Evolutionary conservation across 1,284 basidiomycete species (phyloP).

Genomic region (Pseudozyma tsukubaensis): DNA sequence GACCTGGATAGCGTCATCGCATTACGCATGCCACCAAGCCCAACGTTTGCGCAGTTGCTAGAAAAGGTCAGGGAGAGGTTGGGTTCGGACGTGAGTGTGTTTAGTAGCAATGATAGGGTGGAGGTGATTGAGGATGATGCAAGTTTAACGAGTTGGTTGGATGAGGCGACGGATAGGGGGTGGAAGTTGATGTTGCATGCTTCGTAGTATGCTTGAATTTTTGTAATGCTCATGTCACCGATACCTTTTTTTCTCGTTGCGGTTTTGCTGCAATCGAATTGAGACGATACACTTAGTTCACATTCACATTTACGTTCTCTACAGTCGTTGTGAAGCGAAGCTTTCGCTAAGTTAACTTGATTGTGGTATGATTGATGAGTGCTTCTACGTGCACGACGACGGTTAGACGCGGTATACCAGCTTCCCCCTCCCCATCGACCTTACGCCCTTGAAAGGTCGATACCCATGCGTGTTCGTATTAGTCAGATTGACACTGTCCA

Average conservation of each 20-base stretch:
- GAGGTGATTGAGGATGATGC: constrained; percentile 78
- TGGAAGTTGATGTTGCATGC: constrained; percentile 91
- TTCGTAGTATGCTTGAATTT: constrained; percentile 3
- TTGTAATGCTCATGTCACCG: constrained; percentile 8
- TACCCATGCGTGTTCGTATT: constrained; percentile 68
- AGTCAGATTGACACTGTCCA: constrained; percentile 85
- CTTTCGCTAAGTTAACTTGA: too few relatives aligned
- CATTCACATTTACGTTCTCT: too few relatives aligned
- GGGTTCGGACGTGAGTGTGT: constrained; percentile 77
- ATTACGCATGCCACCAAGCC: constrained; percentile 94
- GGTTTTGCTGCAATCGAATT: not conserved
- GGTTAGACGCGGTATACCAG: constrained; percentile 49
- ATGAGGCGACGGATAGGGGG: constrained; percentile 73
- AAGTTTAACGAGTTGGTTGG: constrained; percentile 81
- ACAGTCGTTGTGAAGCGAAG: too few relatives aligned
- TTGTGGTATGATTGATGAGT: too few relatives aligned
- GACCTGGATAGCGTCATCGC: constrained; percentile 90
- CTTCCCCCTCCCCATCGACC: constrained; percentile 66
- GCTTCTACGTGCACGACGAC: too few relatives aligned
- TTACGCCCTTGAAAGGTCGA: constrained; percentile 77
- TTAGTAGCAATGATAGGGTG: constrained; percentile 71
- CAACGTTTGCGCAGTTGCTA: constrained; percentile 85
- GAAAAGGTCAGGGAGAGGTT: constrained; percentile 89
- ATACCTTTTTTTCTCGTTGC: constrained; percentile 6
- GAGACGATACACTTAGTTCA: too few relatives aligned